phyloP scores from a whole-genome alignment of 768 basidiomycete genomes.

The Boletus reticuloceps region DNA sequence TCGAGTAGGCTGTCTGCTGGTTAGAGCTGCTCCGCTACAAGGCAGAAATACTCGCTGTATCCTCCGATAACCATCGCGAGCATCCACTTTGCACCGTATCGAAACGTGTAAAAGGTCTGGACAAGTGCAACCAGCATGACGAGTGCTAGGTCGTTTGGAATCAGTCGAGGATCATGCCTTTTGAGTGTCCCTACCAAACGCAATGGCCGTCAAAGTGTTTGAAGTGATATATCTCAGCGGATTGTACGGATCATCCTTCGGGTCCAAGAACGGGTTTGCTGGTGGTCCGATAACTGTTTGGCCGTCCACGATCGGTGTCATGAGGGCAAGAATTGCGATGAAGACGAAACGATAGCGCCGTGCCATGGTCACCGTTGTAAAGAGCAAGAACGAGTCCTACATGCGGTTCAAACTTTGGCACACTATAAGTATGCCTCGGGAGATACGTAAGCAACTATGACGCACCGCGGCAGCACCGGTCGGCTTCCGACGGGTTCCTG shows the following conservation, averaged over 20 bases:
- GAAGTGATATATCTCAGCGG: slow-evolving; percentile 55
- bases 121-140: slow-evolving; percentile 40
- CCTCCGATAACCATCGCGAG: slow-evolving; percentile 59
- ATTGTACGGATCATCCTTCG: slow-evolving; percentile 51
- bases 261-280: slow-evolving; percentile 33
- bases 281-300: slow-evolving; percentile 3
- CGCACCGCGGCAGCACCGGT: neutral
- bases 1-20: slow-evolving; percentile 44
- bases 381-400: neutral
- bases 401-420: neutral
- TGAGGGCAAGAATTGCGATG: neutral
- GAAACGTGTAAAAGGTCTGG: slow-evolving; percentile 43
- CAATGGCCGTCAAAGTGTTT: slow-evolving; percentile 49
- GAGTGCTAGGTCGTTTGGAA: slow-evolving; percentile 15
- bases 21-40: neutral
- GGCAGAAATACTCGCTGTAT: slow-evolving; percentile 40
- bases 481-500: neutral
- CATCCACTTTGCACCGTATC: slow-evolving; percentile 57
- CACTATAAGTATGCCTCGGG: neutral
- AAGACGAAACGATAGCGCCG: neutral
- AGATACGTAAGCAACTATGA: neutral
- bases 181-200: slow-evolving; percentile 36
- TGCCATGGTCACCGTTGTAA: neutral
- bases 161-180: neutral
- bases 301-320: neutral